Evolutionary conservation across 1,284 basidiomycete genomes (phyloP).

Genomic region (Puccinia polysora): DNA sequence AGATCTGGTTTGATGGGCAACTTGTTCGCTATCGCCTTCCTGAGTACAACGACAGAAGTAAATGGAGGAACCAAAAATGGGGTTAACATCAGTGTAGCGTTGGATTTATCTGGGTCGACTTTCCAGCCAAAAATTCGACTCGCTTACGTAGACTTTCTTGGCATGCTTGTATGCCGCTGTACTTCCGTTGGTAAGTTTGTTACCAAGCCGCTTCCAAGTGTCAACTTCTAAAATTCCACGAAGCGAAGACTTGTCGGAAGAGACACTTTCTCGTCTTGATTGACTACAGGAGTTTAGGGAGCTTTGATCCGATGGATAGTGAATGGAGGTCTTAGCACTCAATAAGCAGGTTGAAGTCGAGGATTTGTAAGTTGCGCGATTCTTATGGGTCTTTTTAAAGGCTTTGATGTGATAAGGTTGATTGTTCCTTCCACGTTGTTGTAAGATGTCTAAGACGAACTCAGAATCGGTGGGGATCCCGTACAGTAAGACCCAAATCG

Average conservation of each 20-base stretch:
- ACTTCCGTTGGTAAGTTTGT: constrained; percentile 1
- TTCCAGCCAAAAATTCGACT: neutral
- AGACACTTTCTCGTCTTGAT: neutral
- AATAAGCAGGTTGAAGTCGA: neutral
- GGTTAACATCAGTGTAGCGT: neutral
- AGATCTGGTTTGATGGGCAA: too few relatives aligned
- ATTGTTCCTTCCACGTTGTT: constrained; percentile 7
- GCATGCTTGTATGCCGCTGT: neutral
- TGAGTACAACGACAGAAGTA: too few relatives aligned
- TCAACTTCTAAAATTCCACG: neutral
- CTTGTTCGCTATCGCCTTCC: too few relatives aligned
- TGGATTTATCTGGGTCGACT: neutral
- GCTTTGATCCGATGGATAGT: neutral
- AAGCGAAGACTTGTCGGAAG: neutral
- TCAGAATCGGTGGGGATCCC: constrained; percentile 38
- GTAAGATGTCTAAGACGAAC: constrained; percentile 34
- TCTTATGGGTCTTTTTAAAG: neutral
- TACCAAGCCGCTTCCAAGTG: neutral
- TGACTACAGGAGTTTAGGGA: neutral
- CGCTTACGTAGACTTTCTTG: constrained; percentile 11
- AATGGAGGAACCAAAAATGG: neutral
- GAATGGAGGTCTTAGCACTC: neutral
- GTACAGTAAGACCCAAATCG: constrained; percentile 35
- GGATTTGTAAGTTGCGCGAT: neutral
- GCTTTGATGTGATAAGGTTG: neutral